Conservation (phyloP, 192 early-diverging fungal species). For the Diversispora epigaea region DNA sequence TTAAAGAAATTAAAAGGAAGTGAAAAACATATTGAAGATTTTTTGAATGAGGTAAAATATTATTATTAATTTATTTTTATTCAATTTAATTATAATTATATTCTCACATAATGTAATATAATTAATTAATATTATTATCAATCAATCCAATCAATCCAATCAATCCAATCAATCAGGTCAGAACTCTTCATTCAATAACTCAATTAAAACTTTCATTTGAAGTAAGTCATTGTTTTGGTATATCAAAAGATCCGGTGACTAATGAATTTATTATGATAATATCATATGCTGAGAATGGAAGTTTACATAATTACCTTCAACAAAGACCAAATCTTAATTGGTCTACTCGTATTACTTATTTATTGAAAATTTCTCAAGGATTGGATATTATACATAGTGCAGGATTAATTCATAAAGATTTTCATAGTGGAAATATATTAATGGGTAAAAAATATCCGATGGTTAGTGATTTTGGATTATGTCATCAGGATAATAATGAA, state of each 20-base stretch:
- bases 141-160: too few species aligned
- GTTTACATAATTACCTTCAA: background rate
- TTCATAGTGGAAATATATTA: constrained; percentile 24
- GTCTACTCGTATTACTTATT: background rate
- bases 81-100: background rate
- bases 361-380: background rate
- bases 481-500: background rate
- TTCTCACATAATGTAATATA: background rate
- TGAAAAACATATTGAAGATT: background rate
- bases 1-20: constrained; percentile 11
- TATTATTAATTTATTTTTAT: background rate
- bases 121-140: background rate
- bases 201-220: background rate
- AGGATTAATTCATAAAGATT: constrained; percentile 15
- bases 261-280: constrained; percentile 18
- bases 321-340: background rate
- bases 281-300: background rate
- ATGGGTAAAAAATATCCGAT: background rate
- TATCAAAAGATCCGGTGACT: background rate
- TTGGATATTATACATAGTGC: constrained; percentile 1
- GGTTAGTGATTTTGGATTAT: constrained; percentile 10
- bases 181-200: background rate
- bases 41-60: constrained; percentile 2
- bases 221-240: constrained; percentile 1
- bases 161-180: too few species aligned